Conservation (phyloP, 1,284 basidiomycete species). For the Ganoderma leucocontextum region DNA sequence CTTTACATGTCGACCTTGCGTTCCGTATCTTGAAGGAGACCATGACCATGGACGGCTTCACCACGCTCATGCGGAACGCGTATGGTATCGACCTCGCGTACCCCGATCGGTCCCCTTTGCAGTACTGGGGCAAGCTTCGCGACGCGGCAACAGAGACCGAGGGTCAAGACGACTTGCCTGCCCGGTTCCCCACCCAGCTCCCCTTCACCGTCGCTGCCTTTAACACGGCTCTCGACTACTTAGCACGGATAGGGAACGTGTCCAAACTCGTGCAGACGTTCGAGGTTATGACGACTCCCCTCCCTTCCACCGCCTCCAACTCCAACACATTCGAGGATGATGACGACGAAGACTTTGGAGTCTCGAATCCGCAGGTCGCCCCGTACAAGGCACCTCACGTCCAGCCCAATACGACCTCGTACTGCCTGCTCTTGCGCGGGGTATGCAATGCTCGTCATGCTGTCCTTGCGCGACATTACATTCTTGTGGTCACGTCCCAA, state of each 20-base stretch:
- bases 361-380: conserved; percentile 44
- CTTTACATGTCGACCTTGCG: conserved; percentile 68
- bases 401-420: conserved; percentile 75
- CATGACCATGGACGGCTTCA: conserved; percentile 59
- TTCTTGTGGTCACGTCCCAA: conserved; percentile 62
- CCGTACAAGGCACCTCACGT: conserved; percentile 54
- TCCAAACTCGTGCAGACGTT: conserved; percentile 77
- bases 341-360: conserved; percentile 67
- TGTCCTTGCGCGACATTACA: conserved; percentile 72
- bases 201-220: conserved; percentile 73
- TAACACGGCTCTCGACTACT: conserved; percentile 74
- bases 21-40: conserved; percentile 75
- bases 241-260: conserved; percentile 64
- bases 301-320: conserved; percentile 53
- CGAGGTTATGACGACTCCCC: conserved; percentile 76
- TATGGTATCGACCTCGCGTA: conserved; percentile 80
- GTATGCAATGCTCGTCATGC: conserved; percentile 55
- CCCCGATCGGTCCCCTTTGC: conserved; percentile 68
- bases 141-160: conserved; percentile 22
- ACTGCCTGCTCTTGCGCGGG: conserved; percentile 65
- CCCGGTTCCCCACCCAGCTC: conserved; percentile 43
- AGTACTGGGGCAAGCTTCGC: conserved; percentile 43
- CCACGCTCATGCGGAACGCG: conserved; percentile 63
- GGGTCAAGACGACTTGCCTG: conserved; percentile 24
- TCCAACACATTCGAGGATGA: conserved; percentile 66